Percentiles rank a stretch among this genome's conserved stretches.
Evolutionary conservation across 371 early-diverging fungal genomes (phyloP).

Genomic region (Mucor racemosus): DNA sequence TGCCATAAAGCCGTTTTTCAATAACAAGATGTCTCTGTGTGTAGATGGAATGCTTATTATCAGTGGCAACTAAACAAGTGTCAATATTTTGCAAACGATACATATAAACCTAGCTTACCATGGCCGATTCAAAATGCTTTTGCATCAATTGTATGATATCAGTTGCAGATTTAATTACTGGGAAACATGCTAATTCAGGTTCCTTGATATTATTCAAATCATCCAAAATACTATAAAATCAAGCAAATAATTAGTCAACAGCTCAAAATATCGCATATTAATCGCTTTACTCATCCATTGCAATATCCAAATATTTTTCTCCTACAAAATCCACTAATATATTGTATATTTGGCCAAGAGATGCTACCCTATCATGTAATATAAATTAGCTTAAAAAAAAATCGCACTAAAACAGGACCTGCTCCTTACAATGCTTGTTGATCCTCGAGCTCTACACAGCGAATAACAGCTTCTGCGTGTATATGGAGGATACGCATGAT

Average conservation of each 20-base stretch:
- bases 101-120: conserved; percentile 55
- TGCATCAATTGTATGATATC: conserved; percentile 84
- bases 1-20: conserved; percentile 88
- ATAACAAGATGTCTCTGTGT: conserved; percentile 81
- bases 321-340: conserved; percentile 78
- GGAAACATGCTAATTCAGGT: conserved; percentile 76
- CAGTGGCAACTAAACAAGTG: conserved; percentile 65
- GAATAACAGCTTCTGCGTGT: conserved; percentile 84
- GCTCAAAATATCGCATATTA: too few species aligned
- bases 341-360: conserved; percentile 65
- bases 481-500: conserved; percentile 74
- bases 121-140: conserved; percentile 84
- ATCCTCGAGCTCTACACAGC: conserved; percentile 82
- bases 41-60: conserved; percentile 77
- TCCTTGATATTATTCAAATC: conserved; percentile 67
- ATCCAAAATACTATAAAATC: conserved; percentile 69
- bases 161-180: conserved; percentile 71
- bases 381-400: conserved; percentile 10
- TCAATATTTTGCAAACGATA: too few species aligned
- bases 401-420: neutral
- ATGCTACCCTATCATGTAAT: conserved; percentile 24
- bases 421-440: conserved; percentile 63
- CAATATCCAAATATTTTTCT: conserved; percentile 78
- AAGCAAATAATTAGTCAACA: too few species aligned
- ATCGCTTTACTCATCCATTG: conserved; percentile 75